Conservation (phyloP, 768 basidiomycete genomes). For the Agaricus sinodeliciosus region DNA sequence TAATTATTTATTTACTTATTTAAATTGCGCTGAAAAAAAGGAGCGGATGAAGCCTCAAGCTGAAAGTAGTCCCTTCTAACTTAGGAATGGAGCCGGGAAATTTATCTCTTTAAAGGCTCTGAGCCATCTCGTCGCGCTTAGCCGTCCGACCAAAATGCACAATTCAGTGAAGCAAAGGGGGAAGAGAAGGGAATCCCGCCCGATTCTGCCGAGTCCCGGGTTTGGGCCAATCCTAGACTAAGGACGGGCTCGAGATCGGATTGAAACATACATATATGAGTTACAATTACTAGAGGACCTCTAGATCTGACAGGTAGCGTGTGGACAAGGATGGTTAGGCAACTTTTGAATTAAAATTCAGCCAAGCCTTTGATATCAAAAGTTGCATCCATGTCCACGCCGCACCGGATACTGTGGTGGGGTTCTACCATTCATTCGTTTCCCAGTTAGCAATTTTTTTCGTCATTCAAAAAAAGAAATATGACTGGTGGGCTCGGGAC, state of each 20-base stretch:
- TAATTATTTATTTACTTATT: not conserved
- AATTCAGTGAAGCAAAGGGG: not conserved
- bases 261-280: not conserved
- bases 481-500: not conserved
- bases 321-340: not conserved
- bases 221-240: not conserved
- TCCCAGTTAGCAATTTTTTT: not conserved
- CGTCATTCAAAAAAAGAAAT: too few species aligned
- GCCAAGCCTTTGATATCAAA: not conserved
- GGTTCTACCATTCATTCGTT: not conserved
- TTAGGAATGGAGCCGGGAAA: conserved; percentile 6
- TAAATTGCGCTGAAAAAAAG: not conserved
- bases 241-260: not conserved
- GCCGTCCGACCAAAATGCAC: not conserved
- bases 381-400: not conserved
- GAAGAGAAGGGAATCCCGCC: not conserved
- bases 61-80: not conserved
- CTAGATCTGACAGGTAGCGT: not conserved
- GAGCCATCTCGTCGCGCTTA: not conserved
- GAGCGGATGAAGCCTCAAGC: not conserved
- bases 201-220: conserved; percentile 1
- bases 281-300: not conserved
- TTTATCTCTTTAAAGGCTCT: not conserved
- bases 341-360: not conserved
- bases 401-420: not conserved